phyloP scores from a whole-genome alignment of 2,329 filamentous ascomycete genomes.

The Hortaea werneckii region DNA sequence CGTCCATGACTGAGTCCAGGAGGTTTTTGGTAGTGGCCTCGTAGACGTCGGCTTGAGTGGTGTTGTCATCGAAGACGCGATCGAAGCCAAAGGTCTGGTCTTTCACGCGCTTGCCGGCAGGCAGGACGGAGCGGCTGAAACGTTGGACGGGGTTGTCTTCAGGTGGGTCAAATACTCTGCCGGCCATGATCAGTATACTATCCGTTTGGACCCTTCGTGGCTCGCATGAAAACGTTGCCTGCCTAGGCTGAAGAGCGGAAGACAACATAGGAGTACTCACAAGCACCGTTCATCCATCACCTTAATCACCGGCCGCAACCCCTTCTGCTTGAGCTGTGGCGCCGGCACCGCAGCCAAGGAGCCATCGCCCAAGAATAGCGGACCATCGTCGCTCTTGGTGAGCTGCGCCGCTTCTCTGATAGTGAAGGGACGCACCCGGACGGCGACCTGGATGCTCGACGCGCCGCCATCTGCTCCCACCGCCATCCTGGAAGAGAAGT shows the following conservation, averaged over 20 bases:
- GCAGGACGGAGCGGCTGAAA: conserved; percentile 67
- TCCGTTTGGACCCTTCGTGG: not conserved
- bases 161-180: conserved; percentile 89
- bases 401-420: conserved; percentile 94
- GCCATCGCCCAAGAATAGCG: conserved; percentile 90
- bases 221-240: too few relatives aligned
- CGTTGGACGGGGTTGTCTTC: conserved; percentile 88
- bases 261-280: conserved; percentile 46
- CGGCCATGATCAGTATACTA: not conserved
- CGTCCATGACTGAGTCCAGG: conserved; percentile 91
- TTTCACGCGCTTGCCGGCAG: conserved; percentile 80
- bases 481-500: too few relatives aligned
- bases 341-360: conserved; percentile 80
- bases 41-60: conserved; percentile 85
- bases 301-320: conserved; percentile 85
- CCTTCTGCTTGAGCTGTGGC: conserved; percentile 75
- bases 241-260: too few relatives aligned
- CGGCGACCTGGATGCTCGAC: conserved; percentile 42
- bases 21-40: conserved; percentile 80
- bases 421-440: conserved; percentile 57
- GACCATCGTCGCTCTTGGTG: conserved; percentile 68
- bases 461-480: conserved; percentile 28
- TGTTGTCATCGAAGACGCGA: conserved; percentile 91
- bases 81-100: conserved; percentile 98
- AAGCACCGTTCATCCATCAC: conserved; percentile 92